Percentiles rank a stretch among this genome's conserved stretches.
Conservation (phyloP, 2,329 filamentous ascomycete genomes). For the Immersiporthe knoxdaviesiana region DNA sequence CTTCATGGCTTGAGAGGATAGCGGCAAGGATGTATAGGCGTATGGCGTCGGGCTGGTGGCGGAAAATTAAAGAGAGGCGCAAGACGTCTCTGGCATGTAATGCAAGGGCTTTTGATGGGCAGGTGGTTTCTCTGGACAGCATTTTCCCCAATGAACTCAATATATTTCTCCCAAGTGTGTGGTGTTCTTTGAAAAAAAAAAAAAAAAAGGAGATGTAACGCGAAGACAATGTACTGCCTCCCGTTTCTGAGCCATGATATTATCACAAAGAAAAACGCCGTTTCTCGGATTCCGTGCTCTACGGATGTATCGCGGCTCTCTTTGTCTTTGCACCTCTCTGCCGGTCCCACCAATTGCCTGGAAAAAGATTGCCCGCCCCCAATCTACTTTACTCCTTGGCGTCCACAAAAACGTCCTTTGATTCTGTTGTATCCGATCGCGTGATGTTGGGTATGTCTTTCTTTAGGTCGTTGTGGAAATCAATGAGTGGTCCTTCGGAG, state of each 20-base stretch:
- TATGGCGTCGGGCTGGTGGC: constrained; percentile 14
- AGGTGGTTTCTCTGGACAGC: neutral
- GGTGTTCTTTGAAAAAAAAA: neutral
- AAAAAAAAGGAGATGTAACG: neutral
- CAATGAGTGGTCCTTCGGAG: constrained; percentile 53
- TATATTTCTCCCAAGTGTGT: neutral
- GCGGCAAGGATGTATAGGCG: constrained; percentile 6
- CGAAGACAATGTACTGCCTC: constrained; percentile 9
- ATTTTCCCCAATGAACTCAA: neutral
- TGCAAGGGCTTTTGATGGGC: neutral
- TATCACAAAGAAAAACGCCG: neutral
- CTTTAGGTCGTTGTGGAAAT: constrained; percentile 60
- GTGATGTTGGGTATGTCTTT: constrained; percentile 49
- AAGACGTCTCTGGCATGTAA: neutral
- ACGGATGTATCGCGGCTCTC: constrained; percentile 3
- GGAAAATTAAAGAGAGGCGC: neutral
- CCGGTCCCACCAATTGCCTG: neutral
- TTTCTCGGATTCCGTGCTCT: constrained; percentile 13
- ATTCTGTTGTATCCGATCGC: constrained; percentile 42
- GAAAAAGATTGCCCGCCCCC: neutral
- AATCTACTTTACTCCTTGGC: constrained; percentile 36
- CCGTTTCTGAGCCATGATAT: neutral
- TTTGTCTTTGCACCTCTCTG: neutral
- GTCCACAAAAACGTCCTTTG: constrained; percentile 46
- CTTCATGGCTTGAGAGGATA: neutral